Evolutionary conservation across 371 early-diverging fungal species (phyloP).

Genomic region (Mortierella polycephala): DNA sequence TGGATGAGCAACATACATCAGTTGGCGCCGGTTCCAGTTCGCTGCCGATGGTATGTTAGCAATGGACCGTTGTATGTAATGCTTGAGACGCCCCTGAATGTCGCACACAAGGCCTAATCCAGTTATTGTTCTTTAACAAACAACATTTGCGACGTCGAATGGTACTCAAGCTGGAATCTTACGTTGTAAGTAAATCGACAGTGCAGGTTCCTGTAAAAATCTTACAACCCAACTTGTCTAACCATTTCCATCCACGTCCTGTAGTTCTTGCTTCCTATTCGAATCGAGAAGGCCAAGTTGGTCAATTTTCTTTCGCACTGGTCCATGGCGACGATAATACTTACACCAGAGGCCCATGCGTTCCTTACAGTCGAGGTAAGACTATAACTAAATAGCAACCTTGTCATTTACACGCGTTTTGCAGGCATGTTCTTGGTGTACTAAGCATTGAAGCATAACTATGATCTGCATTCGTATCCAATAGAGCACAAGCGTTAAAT

Average conservation of each 20-base stretch:
- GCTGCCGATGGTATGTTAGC: too few relatives aligned
- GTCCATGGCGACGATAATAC: constrained; percentile 38
- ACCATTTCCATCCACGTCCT: background rate
- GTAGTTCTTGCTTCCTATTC: constrained; percentile 31
- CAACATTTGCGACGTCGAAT: too few relatives aligned
- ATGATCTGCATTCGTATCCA: background rate
- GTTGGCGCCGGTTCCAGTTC: too few relatives aligned
- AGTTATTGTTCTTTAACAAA: background rate
- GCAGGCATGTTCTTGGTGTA: too few relatives aligned
- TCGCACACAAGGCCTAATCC: background rate
- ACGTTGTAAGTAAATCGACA: constrained; percentile 9
- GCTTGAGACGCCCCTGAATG: too few relatives aligned
- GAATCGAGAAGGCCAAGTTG: constrained; percentile 1
- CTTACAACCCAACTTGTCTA: background rate
- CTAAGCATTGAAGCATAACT: too few relatives aligned
- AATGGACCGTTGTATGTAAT: too few relatives aligned
- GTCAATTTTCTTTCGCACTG: constrained; percentile 23
- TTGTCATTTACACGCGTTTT: background rate
- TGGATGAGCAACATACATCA: too few relatives aligned
- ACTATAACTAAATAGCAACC: background rate
- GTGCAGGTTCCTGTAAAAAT: background rate
- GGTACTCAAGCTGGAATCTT: constrained; percentile 17
- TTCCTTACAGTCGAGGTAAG: constrained; percentile 32
- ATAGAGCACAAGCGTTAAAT: constrained; percentile 11
- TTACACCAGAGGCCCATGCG: constrained; percentile 35